Percentiles rank a stretch among this genome's conserved stretches.
These are phyloP conservation scores for Cyanodermella asteris DNA, from an alignment of 2,329 filamentous ascomycete genomes.

Conservation along the genomic window DNA sequence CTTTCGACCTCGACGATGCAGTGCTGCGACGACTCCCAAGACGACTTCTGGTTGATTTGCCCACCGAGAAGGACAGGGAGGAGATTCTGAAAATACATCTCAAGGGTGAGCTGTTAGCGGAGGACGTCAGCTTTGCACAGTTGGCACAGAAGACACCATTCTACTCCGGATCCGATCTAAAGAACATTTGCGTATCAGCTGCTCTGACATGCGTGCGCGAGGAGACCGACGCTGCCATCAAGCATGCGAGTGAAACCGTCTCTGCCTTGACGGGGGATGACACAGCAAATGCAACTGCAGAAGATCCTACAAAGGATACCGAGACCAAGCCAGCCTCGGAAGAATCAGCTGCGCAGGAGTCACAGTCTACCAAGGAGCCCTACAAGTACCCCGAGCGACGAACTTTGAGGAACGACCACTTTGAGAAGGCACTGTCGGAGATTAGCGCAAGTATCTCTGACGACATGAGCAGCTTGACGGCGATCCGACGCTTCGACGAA, in stretches of 20 bases:
- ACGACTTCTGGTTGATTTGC: slow-evolving; percentile 27
- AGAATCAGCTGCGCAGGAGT: slow-evolving; percentile 12
- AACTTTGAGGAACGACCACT: slow-evolving; percentile 46
- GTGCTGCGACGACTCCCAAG: slow-evolving; percentile 28
- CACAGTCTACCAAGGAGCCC: slow-evolving; percentile 15
- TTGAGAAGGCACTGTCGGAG: slow-evolving; percentile 65
- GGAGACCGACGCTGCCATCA: slow-evolving; percentile 16
- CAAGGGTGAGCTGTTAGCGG: slow-evolving; percentile 22
- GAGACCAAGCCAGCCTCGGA: too few relatives aligned
- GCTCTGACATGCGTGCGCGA: slow-evolving; percentile 26
- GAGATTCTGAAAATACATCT: slow-evolving; percentile 28
- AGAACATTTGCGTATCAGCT: slow-evolving; percentile 28
- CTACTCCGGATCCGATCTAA: slow-evolving; percentile 31
- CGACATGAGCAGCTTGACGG: slow-evolving; percentile 69
- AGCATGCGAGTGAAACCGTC: too few relatives aligned
- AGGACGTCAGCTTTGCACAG: slow-evolving; percentile 19
- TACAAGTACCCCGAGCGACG: slow-evolving; percentile 46
- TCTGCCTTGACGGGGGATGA: too few relatives aligned
- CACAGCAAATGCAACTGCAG: too few relatives aligned
- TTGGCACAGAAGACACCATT: slow-evolving; percentile 23
- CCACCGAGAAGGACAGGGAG: slow-evolving; percentile 21
- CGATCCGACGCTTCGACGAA: slow-evolving; percentile 88
- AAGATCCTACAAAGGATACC: too few relatives aligned
- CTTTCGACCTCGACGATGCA: slow-evolving; percentile 65
- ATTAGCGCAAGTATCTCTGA: slow-evolving; percentile 85